Percentiles rank a stretch among this genome's conserved stretches.
Evolutionary conservation across 345 rosid species (phyloP).

Genomic region (Geranium brycei): DNA sequence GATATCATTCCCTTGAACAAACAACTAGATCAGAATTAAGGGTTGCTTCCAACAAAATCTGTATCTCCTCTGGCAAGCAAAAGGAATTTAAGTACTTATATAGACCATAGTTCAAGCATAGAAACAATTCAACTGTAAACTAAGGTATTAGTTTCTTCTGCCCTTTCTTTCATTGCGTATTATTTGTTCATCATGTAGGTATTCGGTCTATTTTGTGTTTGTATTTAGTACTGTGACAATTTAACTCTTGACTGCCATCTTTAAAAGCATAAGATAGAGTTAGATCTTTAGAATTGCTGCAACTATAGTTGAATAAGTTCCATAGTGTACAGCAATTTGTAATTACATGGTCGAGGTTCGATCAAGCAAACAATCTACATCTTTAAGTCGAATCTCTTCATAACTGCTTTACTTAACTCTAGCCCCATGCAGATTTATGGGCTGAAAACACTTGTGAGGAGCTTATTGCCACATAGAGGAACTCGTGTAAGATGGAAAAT

Average conservation of each 20-base stretch:
- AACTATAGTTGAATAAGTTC: no score
- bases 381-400: background rate
- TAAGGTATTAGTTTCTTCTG: no score
- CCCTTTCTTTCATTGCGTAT: background rate
- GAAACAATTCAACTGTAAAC: no score
- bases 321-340: no score
- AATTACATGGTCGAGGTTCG: background rate
- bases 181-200: background rate
- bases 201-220: background rate
- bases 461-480: conserved; percentile 64
- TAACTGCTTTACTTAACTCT: conserved; percentile 3
- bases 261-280: background rate
- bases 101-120: no score
- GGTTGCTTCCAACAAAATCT: background rate
- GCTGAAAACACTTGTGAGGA: conserved; percentile 66
- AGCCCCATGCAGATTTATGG: conserved; percentile 56
- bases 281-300: background rate
- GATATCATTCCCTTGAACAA: no score
- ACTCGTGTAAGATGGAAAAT: conserved; percentile 35
- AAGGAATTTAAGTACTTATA: no score
- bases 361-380: background rate
- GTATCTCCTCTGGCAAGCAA: no score
- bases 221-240: background rate
- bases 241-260: background rate
- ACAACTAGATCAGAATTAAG: no score